Conservation (phyloP, 2,329 filamentous ascomycete genomes). For the Pseudocercospora crystallina region DNA sequence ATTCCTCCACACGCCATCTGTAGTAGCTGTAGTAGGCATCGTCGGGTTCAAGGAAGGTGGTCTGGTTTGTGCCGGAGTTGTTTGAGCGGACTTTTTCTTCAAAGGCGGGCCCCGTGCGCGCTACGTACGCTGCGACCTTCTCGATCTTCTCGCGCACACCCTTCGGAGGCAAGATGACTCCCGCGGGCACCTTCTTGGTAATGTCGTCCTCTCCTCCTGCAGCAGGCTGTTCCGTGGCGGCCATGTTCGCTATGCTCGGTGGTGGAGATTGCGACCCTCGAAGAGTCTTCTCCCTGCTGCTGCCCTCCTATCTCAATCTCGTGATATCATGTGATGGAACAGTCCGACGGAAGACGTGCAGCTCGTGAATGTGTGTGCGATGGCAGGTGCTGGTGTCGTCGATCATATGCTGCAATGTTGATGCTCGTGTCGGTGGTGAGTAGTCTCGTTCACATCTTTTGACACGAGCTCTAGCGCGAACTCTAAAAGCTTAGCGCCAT, state of each 20-base stretch:
- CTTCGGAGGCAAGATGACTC: slow-evolving; percentile 80
- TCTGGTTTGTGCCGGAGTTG: slow-evolving; percentile 81
- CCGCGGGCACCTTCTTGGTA: slow-evolving; percentile 73
- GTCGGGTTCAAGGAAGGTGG: slow-evolving; percentile 76
- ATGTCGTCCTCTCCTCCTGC: slow-evolving; percentile 46
- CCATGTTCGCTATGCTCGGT: slow-evolving; percentile 22
- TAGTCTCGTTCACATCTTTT: too few species aligned
- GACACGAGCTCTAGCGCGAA: too few species aligned
- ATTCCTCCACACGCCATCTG: slow-evolving; percentile 83
- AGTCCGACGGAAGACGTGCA: background rate
- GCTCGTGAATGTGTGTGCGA: background rate
- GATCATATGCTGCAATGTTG: background rate
- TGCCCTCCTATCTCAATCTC: background rate
- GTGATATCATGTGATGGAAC: background rate
- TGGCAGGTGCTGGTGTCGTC: background rate
- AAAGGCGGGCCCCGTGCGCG: slow-evolving; percentile 64
- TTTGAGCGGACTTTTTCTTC: slow-evolving; percentile 85
- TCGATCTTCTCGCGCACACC: slow-evolving; percentile 84
- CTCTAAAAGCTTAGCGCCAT: too few species aligned
- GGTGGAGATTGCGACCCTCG: background rate
- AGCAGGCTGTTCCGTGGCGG: slow-evolving; percentile 28
- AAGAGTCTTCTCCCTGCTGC: too few species aligned
- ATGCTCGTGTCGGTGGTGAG: too few species aligned
- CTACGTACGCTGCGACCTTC: slow-evolving; percentile 91
- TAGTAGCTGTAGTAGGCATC: slow-evolving; percentile 91